These are phyloP conservation scores for Penicillium vulpinum DNA, from an alignment of 2,329 filamentous ascomycete species.

Conservation along the genomic window DNA sequence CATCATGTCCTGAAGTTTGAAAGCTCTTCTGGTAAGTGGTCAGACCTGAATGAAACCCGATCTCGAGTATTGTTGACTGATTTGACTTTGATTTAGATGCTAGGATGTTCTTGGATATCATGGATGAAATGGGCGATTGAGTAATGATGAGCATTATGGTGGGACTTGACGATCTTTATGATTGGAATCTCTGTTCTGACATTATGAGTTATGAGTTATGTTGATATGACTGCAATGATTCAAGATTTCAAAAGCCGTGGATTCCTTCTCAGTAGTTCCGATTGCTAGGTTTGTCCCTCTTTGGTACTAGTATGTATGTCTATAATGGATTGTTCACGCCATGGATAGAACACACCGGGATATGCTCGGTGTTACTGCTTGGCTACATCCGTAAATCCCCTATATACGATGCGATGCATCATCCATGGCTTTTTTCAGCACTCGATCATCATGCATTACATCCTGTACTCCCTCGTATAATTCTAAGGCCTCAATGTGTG, in stretches of 20 bases:
- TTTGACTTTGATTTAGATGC: slow-evolving; percentile 35
- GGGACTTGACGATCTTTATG: background rate
- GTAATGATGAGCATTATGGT: background rate
- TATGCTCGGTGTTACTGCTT: no score
- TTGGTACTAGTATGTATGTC: background rate
- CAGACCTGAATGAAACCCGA: no score
- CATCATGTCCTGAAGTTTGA: slow-evolving; percentile 45
- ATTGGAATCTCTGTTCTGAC: slow-evolving; percentile 3
- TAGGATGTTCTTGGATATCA: slow-evolving; percentile 36
- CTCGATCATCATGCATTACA: no score
- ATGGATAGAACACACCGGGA: no score
- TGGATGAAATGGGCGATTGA: slow-evolving; percentile 30
- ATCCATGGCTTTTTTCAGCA: no score
- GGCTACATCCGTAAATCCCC: no score
- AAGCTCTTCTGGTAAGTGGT: slow-evolving; percentile 31
- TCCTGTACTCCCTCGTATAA: no score
- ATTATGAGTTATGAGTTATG: slow-evolving; percentile 25
- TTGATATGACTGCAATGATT: slow-evolving; percentile 24
- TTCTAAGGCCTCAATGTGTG: no score
- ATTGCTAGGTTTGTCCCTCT: background rate
- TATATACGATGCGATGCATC: no score
- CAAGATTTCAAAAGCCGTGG: slow-evolving; percentile 17
- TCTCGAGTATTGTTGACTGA: slow-evolving; percentile 7
- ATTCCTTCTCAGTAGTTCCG: background rate
- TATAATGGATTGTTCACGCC: background rate